Base-by-base conservation (phyloP, 2,329 filamentous ascomycete genomes). In the Neophaeococcomyces aloes region DNA sequence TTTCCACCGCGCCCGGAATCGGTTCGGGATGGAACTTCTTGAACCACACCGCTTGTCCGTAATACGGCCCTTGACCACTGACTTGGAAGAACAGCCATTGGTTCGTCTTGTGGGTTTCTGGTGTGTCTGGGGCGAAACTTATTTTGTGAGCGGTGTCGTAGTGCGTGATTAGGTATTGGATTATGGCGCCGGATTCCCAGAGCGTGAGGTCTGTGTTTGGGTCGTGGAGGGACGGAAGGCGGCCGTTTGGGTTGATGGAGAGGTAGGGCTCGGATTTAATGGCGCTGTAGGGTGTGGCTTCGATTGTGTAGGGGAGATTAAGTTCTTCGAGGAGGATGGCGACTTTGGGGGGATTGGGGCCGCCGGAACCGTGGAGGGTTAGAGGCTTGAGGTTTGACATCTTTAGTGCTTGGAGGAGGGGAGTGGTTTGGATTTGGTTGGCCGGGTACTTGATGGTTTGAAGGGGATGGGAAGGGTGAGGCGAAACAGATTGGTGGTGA, bases 61-160 rank as follows among this genome's bases (percentile, higher is more conserved):
- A 70, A 52, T 71, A 71, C 0, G 68, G 68, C 1, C 68, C 68
- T 48, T 71, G 68, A 3, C 67, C 67, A 2, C 59, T 59, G 34
- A 58, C 56, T 54, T 71, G 67, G 55, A 62, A 69, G 50, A 61
- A 61, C 3, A 71, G 59, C 62, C 65, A 71, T 29, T 68, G 65
- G 46, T 63, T 62, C 4, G 61, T 59, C 1, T 59, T 53, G 48
- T 61, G 64, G n/a, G 21, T 7, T 34, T 54, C 55, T 27, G 68
- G 62, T 2, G 58, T 54, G 6, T 51, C 56, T 2, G 56, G 55
- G 0, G 53, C 32, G 49, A 64, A 68, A 30, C 57, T 61, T 23
- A 70, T 46, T 36, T 59, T 61, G 33, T 57, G 47, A 1, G 61
- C 52, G 14, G 53, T 63, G 52, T 71, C 68, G 57, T 71, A 67